phyloP scores from a whole-genome alignment of 805 yeast species.

The Grigorovia jiainica region DNA sequence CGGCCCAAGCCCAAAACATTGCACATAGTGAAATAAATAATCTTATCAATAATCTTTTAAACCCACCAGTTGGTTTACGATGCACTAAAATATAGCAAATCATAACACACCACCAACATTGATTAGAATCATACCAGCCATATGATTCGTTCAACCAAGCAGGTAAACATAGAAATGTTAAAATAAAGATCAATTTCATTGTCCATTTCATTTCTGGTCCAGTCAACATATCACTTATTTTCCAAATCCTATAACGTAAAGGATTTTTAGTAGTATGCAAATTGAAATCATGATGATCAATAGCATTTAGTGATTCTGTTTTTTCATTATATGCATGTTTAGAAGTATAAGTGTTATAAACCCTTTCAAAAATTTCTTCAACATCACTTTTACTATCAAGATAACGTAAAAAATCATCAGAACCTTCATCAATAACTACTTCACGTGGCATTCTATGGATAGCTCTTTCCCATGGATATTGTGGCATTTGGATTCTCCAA shows the following conservation, averaged over 20 bases:
- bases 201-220: conserved; percentile 38
- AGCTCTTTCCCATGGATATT: conserved; percentile 34
- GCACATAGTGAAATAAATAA: conserved; percentile 31
- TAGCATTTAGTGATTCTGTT: conserved; percentile 25
- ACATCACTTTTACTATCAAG: conserved; percentile 36
- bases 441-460: conserved; percentile 34
- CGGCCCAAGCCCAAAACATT: conserved; percentile 41
- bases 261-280: conserved; percentile 31
- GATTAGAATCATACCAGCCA: conserved; percentile 35
- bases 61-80: conserved; percentile 33
- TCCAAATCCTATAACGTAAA: conserved; percentile 34
- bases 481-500: conserved; percentile 32
- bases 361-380: conserved; percentile 36
- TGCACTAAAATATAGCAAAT: conserved; percentile 32
- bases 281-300: conserved; percentile 35
- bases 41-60: conserved; percentile 30
- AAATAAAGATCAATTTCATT: conserved; percentile 30
- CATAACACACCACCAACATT: conserved; percentile 37
- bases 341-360: conserved; percentile 38
- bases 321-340: conserved; percentile 20
- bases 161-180: conserved; percentile 35
- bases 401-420: conserved; percentile 35
- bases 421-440: conserved; percentile 39
- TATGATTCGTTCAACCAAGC: conserved; percentile 33
- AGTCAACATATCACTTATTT: conserved; percentile 23